phyloP scores from a whole-genome alignment of 805 yeast species.

The Hanseniaspora jakobsenii region DNA sequence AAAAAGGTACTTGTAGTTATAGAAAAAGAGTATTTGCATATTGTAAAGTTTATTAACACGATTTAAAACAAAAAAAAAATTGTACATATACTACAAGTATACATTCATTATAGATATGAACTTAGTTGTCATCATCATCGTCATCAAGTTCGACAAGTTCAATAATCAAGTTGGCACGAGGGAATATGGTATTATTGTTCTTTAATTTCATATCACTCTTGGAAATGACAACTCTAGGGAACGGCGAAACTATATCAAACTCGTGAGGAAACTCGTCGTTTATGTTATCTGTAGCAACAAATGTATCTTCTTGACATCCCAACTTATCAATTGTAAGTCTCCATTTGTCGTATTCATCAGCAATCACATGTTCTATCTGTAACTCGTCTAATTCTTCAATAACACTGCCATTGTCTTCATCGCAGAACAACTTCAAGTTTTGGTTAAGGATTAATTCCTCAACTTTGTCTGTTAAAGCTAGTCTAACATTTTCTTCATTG shows the following conservation, averaged over 20 bases:
- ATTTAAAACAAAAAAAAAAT: constrained; percentile 16
- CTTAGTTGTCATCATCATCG: constrained; percentile 19
- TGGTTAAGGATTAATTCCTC: constrained; percentile 5
- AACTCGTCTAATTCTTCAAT: constrained; percentile 9
- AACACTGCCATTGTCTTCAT: constrained; percentile 13
- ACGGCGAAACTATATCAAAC: constrained; percentile 51
- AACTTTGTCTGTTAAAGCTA: constrained; percentile 6
- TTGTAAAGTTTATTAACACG: too few relatives aligned
- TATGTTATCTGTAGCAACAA: constrained; percentile 24
- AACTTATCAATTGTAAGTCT: not conserved
- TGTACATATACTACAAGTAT: constrained; percentile 19
- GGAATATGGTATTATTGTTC: constrained; percentile 44
- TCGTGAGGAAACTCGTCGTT: constrained; percentile 24
- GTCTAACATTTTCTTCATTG: constrained; percentile 1
- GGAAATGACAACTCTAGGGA: constrained; percentile 46
- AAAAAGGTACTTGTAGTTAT: too few relatives aligned
- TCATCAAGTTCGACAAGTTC: constrained; percentile 32
- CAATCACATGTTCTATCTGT: not conserved
- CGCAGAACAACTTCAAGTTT: not conserved
- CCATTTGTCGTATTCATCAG: not conserved
- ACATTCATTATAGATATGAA: too few relatives aligned
- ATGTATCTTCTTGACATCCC: not conserved
- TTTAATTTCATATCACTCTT: constrained; percentile 27
- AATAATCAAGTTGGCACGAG: constrained; percentile 55
- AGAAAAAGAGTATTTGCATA: too few relatives aligned